Conservation (phyloP, 768 basidiomycete species). For the Trametes maxima region DNA sequence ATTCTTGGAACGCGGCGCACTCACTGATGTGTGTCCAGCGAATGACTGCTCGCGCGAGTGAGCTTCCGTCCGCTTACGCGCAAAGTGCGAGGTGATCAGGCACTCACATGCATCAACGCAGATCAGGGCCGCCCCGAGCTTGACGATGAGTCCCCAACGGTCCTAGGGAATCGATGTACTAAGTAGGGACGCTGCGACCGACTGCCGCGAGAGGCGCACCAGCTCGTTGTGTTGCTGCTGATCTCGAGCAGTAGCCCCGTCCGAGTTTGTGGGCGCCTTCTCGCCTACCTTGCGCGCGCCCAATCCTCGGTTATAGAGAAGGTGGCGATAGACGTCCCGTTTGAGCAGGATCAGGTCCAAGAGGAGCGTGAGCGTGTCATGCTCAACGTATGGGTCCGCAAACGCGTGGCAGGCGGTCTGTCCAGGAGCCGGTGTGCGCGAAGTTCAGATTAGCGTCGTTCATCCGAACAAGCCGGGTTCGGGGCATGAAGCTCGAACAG, state of each 20-base stretch:
- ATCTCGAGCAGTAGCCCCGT: neutral
- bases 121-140: conserved; percentile 60
- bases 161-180: conserved; percentile 38
- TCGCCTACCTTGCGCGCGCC: conserved; percentile 53
- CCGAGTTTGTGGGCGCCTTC: conserved; percentile 14
- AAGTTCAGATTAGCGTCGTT: conserved; percentile 12
- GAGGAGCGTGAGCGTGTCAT: conserved; percentile 70
- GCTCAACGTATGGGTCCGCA: conserved; percentile 87
- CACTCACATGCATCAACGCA: conserved; percentile 73
- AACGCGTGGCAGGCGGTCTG: conserved; percentile 65
- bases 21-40: conserved; percentile 74
- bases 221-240: neutral
- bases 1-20: conserved; percentile 19
- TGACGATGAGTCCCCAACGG: conserved; percentile 61
- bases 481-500: conserved; percentile 8
- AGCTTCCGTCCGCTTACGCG: conserved; percentile 1
- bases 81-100: neutral
- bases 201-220: conserved; percentile 1
- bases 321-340: conserved; percentile 77
- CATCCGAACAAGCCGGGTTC: conserved; percentile 4
- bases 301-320: conserved; percentile 78
- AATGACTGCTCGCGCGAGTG: conserved; percentile 53
- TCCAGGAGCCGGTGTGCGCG: conserved; percentile 10
- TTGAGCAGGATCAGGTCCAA: conserved; percentile 85
- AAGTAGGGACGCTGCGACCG: neutral